Base-by-base conservation (phyloP, 2,329 filamentous ascomycete species). In the Talaromyces funiculosus region DNA sequence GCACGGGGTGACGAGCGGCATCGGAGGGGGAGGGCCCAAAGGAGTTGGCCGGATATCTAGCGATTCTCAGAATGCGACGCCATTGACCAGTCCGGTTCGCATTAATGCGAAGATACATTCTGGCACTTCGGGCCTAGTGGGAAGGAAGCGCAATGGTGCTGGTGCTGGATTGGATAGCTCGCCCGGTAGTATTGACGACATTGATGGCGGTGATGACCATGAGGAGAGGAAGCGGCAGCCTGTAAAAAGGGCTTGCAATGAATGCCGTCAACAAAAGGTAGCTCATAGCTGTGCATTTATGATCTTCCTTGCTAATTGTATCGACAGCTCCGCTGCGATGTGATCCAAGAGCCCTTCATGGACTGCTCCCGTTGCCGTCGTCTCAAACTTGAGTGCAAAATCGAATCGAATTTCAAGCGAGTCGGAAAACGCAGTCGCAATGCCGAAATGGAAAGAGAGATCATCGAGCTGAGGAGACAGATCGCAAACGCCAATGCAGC, bases 181-280 rank as follows among this genome's bases (percentile, higher is more conserved):
- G 18, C 77, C 78, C 9, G 76, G 73, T 35, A 81, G 78, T 66
- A 69, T 75, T 22, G 75, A 79, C 51, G 78, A 77, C 65, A 71
- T 69, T 60, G 77, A 79, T 12, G 61, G 61, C 43, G 62, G 53
- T 7, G 76, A 77, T 33, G 66, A 64, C 51, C 71, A 73, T 45
- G 77, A 78, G 63, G 77, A 79, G 61, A 75, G 72, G 67, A 76
- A 72, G 62, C 71, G 76, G 61, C 75, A 75, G 61, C 79, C 79
- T 2, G 77, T 81, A 63, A 86, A 88, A 75, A 79, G 86, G 68
- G 86, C 86, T 20, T 88, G 86, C 72, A 88, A 88, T 71, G 85
- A 88, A 69, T 89, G 86, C 71, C 79, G 86, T 54, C 86, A 89
- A 72, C 86, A 89, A 68, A 88, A 88, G 79, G 86, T 88, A 72